Evolutionary conservation across 306 rosid genomes (phyloP).

Genomic region (peach (Prunus persica)): Prunus_persica_NCBIv2 NC_034014.1:17832001-17832500

Average conservation of each 20-base stretch:
- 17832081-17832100: constrained; percentile 54
- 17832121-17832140: constrained; percentile 58
- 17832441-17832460: constrained; percentile 22
- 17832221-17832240: constrained; percentile 74
- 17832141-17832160: constrained; percentile 45
- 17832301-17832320: constrained; percentile 41
- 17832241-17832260: constrained; percentile 62
- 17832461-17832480: neutral
- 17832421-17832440: constrained; percentile 6
- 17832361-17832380: neutral
- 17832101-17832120: constrained; percentile 71
- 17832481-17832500: neutral
- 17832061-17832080: constrained; percentile 54
- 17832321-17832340: constrained; percentile 19
- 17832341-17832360: constrained; percentile 27
- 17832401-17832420: constrained; percentile 62
- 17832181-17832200: constrained; percentile 25
- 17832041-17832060: constrained; percentile 60
- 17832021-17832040: constrained; percentile 66
- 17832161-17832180: neutral
- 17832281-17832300: constrained; percentile 45
- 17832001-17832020: constrained; percentile 72
- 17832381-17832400: constrained; percentile 13
- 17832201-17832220: constrained; percentile 53
- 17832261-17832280: constrained; percentile 45